Evolutionary conservation across 345 rosid genomes (phyloP).

Genomic region (Mallotus nudiflorus): DNA sequence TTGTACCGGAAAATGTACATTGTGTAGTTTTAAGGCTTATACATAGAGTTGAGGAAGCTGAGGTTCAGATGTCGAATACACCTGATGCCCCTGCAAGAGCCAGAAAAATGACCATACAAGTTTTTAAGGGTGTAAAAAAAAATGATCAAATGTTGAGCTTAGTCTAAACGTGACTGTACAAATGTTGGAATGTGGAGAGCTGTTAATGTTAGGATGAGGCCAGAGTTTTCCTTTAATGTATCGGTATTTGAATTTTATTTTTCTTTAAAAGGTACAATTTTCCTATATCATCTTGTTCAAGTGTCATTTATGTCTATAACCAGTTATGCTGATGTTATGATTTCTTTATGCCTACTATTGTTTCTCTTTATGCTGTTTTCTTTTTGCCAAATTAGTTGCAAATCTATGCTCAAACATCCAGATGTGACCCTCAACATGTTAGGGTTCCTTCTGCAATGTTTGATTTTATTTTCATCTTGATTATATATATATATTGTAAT

Average conservation of each 20-base stretch:
- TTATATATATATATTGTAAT: too few relatives aligned
- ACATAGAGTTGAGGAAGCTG: conserved; percentile 47
- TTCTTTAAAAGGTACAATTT: conserved; percentile 22
- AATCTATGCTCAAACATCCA: too few relatives aligned
- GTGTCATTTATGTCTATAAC: too few relatives aligned
- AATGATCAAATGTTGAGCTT: conserved; percentile 39
- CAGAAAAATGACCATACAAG: conserved; percentile 33
- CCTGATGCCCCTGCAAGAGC: conserved; percentile 36
- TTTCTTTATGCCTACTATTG: background rate
- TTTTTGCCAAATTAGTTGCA: too few relatives aligned
- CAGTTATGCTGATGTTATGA: background rate
- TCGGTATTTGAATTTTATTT: conserved; percentile 32
- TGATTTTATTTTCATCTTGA: too few relatives aligned
- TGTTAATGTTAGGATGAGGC: conserved; percentile 52
- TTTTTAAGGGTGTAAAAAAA: conserved; percentile 53
- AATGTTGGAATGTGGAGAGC: conserved; percentile 54
- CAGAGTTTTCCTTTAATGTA: conserved; percentile 34
- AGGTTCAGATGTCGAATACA: conserved; percentile 38
- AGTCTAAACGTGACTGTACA: conserved; percentile 51
- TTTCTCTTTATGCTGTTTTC: background rate
- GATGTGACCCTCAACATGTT: too few relatives aligned
- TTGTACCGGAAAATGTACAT: conserved; percentile 60
- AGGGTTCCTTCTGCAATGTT: too few relatives aligned
- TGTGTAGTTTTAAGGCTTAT: conserved; percentile 67
- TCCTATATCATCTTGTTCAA: conserved; percentile 13